Evolutionary conservation across 2,329 filamentous ascomycete species (phyloP), one percentile per base, ranked within the genome.

Genomic region (Aspergillus sp.): DNA sequence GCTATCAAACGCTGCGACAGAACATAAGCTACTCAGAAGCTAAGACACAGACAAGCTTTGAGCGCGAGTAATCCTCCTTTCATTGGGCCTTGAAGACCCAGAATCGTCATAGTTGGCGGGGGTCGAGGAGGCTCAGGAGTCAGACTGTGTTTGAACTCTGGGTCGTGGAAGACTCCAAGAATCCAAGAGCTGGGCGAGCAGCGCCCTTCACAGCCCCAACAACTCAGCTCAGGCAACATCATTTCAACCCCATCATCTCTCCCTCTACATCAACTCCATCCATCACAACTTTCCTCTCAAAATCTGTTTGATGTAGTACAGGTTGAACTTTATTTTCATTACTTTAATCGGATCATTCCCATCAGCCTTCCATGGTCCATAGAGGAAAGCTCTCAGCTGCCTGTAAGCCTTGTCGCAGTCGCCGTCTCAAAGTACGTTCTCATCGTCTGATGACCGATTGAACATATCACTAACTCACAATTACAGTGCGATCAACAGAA

Each of bases 401-500:
- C 22, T 63, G 61, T 47, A 47, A 45, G 7, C 53, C 47, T 7
- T 63, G 61, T 45, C 54, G 61, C 13, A 52, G 34, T 11, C 61
- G 61, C 31, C 57, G 58, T 28, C 57, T 63, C 23, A 60, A 57
- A 43, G 61, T 63, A 49, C 28, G 49, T 52, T 41, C 23, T n/a
- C 15, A 22, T 22, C 31, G 4, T 56, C 6, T 3, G 9, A 19
- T 6, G 43, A 45, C 8, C 5, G 3, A 25, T 1, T 9, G 7
- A 52, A 9, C 43, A 1, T n/a, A 17, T 7, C 25, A 28, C 46
- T 61, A 46, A 59, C 51, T 56, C 31, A 59, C 43, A 13, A 30
- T 7, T 46, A 23, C 54, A 71, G 69, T 71, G 69, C 57, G 68
- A 70, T 60, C 68, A 63, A 17, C 56, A 57, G 19, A 58, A 46